phyloP scores from a whole-genome alignment of 371 early-diverging fungal genomes.

The Mucor irregularis region DNA sequence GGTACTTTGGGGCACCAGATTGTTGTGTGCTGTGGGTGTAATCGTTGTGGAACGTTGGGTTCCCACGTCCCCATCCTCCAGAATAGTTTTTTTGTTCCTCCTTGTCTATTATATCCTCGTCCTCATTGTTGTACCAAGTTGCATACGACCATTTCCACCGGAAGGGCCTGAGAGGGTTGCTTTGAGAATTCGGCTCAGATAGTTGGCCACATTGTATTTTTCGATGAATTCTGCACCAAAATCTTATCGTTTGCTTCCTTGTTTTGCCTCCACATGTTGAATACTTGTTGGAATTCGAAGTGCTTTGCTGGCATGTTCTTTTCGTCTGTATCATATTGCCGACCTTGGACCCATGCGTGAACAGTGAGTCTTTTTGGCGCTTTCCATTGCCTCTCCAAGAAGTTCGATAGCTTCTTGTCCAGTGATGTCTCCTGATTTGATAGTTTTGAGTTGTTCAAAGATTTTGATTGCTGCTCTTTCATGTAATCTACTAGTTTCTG shows the following conservation, averaged over 20 bases:
- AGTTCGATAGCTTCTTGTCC: background rate
- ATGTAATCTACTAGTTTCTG: slow-evolving; percentile 8
- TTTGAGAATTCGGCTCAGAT: slow-evolving; percentile 1
- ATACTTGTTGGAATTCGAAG: slow-evolving; percentile 10
- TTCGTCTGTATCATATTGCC: slow-evolving; percentile 5
- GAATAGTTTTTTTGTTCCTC: slow-evolving; percentile 14
- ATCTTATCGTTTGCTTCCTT: slow-evolving; percentile 3
- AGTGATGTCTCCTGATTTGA: background rate
- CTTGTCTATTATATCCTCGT: slow-evolving; percentile 3
- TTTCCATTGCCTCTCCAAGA: background rate
- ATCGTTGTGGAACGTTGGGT: slow-evolving; percentile 8
- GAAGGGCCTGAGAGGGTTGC: background rate
- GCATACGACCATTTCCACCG: background rate
- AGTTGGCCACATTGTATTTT: slow-evolving; percentile 11
- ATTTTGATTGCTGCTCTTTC: slow-evolving; percentile 10
- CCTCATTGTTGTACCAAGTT: background rate
- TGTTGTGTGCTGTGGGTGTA: too few species aligned
- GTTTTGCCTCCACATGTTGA: slow-evolving; percentile 13
- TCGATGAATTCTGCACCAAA: slow-evolving; percentile 4
- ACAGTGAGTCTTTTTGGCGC: background rate
- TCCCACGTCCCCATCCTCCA: slow-evolving; percentile 17
- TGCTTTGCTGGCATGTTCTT: slow-evolving; percentile 7
- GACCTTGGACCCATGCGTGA: background rate
- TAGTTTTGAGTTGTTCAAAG: background rate
- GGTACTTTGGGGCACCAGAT: too few species aligned